Evolutionary conservation across 140 eudicot genomes (phyloP), one percentile per base, ranked within the genome.

Genomic region (Ambrosia hybrid): DNA sequence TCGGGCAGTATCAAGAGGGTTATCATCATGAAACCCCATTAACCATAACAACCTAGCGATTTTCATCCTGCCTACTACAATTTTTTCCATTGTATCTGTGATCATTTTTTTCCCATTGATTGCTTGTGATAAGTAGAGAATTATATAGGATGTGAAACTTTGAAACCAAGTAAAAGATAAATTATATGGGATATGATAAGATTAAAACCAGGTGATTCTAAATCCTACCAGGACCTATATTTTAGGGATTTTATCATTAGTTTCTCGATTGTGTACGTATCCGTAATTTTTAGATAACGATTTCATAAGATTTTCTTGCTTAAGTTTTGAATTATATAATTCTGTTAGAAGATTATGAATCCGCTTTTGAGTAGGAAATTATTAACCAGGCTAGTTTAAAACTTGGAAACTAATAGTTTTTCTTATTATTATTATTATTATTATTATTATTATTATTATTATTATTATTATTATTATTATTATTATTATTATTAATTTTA

Each of bases 1-100:
- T 9, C 8, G 2, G 69, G 16, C 6, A 14, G 69, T 64, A 64
- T 33, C 21, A 6, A 0, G n/a, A 64, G 33, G 33, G 3, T 64
- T 34, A 14, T 64, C 51, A 3, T 64, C 69, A 14, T 38, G 69
- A 64, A 64, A 64, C 41, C 70, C 69, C 70, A 64, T 37, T 64
- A 38, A 5, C 69, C 33, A 64, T 33, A 64, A 64, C 51, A 64
- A n/a, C 51, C 3, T 38, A 5, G 26, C 69, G 49, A 64, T 64
- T 38, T 64, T 64, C 69, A 4, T n/a, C 33, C 52, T 64, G 33
- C 51, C 49, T 39, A 7, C 9, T 43, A 2, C 2, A 43, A 43
- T n/a, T 37, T 11, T 57, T 12, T 11, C 55, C 55, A 9, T 49
- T 8, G 10, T 8, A 1, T 49, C 9, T 49, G 55, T 49, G 14